Evolutionary conservation across 352 stramenopile species (phyloP), one percentile per base, ranked within the genome.

Genomic region (Phytophthora megakarya): DNA sequence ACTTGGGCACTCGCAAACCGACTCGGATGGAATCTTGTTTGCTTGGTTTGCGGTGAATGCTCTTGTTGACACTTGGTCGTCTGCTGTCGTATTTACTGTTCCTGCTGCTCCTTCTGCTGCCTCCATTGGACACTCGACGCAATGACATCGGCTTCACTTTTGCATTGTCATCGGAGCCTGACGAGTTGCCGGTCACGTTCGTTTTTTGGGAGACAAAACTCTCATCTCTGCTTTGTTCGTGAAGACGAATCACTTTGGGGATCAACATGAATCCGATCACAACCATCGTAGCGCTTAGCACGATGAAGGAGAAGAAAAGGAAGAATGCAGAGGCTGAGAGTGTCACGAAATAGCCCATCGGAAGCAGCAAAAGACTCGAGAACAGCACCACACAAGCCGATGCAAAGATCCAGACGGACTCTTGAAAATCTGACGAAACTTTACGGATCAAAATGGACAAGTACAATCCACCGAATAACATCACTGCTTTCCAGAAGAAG

Each of bases 361-460:
- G 73, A 0, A 82, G 48, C 43, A 84, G 18, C 15, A 86, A 45
- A 1, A 84, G 37, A 46, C 69, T 72, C 13, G 65, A 75, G 18
- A 84, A 72, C 1, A 83, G 37, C 35, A 86, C 69, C 3, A 80
- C 70, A 23, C 73, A 49, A 2, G 72, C 62, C 0, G 74, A 82
- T 6, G 74, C 61, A n/a, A 86, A 81, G 18, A 86, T 86, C 75
- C 75, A 84, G 11, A 82, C 60, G 6, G 72, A 76, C 38, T 86
- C 77, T 33, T 86, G 77, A 26, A 86, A 86, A 33, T 86, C 74
- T 3, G 55, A 65, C 18, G 71, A 78, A 1, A 80, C 72, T 13
- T 86, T 76, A 42, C 75, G 78, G 56, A 87, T 82, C 21, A 81
- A 60, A 37, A 87, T 81, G 7, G 73, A 79, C 22, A 84, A n/a